These are phyloP conservation scores for Colletotrichum melonis DNA, from an alignment of 2,329 filamentous ascomycete genomes.

Conservation along the genomic window DNA sequence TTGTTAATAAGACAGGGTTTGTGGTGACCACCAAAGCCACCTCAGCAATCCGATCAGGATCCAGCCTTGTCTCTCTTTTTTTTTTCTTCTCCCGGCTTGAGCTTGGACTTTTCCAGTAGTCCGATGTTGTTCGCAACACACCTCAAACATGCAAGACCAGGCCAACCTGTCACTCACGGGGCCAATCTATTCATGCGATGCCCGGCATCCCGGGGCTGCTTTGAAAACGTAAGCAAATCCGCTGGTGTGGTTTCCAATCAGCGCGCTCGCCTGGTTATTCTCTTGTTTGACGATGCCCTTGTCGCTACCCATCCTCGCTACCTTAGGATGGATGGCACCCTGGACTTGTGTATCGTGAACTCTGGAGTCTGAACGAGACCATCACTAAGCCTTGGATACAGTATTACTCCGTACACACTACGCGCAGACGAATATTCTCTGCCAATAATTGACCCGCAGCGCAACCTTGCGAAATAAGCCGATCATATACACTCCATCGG, in stretches of 20 bases:
- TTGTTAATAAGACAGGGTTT: constrained; percentile 1
- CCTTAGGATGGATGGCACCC: neutral
- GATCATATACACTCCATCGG: constrained; percentile 8
- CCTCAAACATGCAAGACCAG: constrained; percentile 40
- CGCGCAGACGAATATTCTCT: constrained; percentile 8
- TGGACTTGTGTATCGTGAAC: neutral
- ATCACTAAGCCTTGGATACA: neutral
- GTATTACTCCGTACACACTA: neutral
- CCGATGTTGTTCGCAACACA: constrained; percentile 41
- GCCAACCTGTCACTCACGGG: constrained; percentile 22
- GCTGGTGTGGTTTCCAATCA: constrained; percentile 13
- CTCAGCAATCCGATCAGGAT: constrained; percentile 18
- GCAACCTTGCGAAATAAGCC: constrained; percentile 23
- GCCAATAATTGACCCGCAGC: neutral
- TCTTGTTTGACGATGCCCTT: constrained; percentile 11
- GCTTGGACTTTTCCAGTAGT: constrained; percentile 32
- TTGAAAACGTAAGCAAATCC: constrained; percentile 18
- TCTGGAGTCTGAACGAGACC: neutral
- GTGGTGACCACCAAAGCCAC: neutral
- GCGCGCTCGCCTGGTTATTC: neutral
- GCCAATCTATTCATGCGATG: constrained; percentile 36
- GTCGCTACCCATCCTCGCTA: neutral
- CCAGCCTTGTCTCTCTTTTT: constrained; percentile 1
- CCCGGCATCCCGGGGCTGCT: constrained; percentile 5
- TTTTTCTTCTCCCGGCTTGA: neutral